Percentiles rank a stretch among this genome's conserved stretches.
Conservation (phyloP, 228 moss, liverwort and hornwort species). For the Sphagnum magellanicum region DNA sequence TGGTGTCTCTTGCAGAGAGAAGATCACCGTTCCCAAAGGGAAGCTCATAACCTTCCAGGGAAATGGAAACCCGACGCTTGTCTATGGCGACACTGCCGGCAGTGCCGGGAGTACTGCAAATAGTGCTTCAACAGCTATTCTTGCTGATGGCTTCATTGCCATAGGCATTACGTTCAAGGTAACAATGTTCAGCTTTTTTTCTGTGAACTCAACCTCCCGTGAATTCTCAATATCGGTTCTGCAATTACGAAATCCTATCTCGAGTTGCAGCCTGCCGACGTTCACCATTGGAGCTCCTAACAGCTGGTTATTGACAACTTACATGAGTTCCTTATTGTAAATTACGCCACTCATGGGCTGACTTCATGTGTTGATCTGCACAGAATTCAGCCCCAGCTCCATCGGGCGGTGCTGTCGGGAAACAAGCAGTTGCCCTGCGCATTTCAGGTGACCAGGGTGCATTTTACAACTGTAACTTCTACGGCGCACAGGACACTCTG, state of each 20-base stretch:
- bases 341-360: neutral
- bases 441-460: slow-evolving; percentile 67
- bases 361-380: neutral
- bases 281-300: neutral
- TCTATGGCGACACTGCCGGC: slow-evolving; percentile 24
- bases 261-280: neutral
- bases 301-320: neutral
- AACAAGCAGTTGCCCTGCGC: slow-evolving; percentile 75
- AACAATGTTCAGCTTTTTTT: neutral
- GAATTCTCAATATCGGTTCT: neutral
- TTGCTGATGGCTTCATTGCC: slow-evolving; percentile 60
- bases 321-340: neutral
- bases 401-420: slow-evolving; percentile 45
- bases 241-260: neutral
- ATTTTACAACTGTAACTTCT: slow-evolving; percentile 65
- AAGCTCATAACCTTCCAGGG: slow-evolving; percentile 69
- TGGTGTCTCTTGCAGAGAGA: slow-evolving; percentile 35
- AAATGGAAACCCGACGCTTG: slow-evolving; percentile 37
- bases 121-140: slow-evolving; percentile 48
- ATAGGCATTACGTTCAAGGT: slow-evolving; percentile 66
- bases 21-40: slow-evolving; percentile 39
- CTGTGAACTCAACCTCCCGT: neutral
- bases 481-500: slow-evolving; percentile 73
- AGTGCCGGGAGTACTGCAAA: slow-evolving; percentile 50
- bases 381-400: slow-evolving; percentile 64